Conservation (phyloP, 768 basidiomycete genomes). For the Russula ochroleuca region DNA sequence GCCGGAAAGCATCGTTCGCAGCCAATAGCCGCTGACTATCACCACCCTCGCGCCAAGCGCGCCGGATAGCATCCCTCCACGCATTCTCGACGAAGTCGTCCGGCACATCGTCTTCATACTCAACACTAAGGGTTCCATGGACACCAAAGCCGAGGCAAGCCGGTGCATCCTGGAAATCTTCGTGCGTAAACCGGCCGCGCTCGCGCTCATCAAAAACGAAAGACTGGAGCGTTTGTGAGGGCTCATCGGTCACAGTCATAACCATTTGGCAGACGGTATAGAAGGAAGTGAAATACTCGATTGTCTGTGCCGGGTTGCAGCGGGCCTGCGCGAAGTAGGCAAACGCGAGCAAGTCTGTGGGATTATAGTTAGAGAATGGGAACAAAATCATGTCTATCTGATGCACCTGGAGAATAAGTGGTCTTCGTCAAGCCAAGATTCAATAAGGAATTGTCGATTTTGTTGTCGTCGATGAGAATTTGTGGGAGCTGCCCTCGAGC, state of each 20-base stretch:
- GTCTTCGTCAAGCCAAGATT: constrained; percentile 62
- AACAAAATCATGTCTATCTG: background rate
- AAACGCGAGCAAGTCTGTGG: constrained; percentile 65
- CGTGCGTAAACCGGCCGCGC: constrained; percentile 57
- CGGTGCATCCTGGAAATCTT: constrained; percentile 50
- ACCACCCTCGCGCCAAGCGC: constrained; percentile 48
- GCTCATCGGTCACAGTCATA: constrained; percentile 46
- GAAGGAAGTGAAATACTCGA: constrained; percentile 60
- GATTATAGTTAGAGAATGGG: background rate
- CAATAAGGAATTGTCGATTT: constrained; percentile 41
- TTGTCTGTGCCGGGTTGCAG: constrained; percentile 65
- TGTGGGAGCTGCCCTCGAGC: constrained; percentile 49
- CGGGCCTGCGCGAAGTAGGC: constrained; percentile 78
- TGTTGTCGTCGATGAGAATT: constrained; percentile 40
- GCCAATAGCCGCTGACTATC: constrained; percentile 47
- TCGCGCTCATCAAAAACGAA: constrained; percentile 58
- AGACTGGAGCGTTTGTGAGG: constrained; percentile 47
- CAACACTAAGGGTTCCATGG: constrained; percentile 54
- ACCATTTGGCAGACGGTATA: constrained; percentile 48
- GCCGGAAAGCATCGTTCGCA: constrained; percentile 64
- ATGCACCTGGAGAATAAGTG: constrained; percentile 60
- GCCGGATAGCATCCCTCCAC: constrained; percentile 55
- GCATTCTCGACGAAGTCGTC: constrained; percentile 68
- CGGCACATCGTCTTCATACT: constrained; percentile 65
- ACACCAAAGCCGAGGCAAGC: constrained; percentile 61